Conservation (phyloP, 129 eudicot genomes). For the Helianthus annuus region HanXRQr2.0-SUNRISE NC_035447.2:5084933-5085432, state of each 20-base stretch:
- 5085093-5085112: conserved; percentile 16
- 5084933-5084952: conserved; percentile 88
- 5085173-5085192: too few species aligned
- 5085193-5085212: too few species aligned
- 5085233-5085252: too few species aligned
- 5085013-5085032: conserved; percentile 44
- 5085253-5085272: too few species aligned
- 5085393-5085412: conserved; percentile 39
- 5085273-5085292: too few species aligned
- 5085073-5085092: conserved; percentile 44
- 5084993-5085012: conserved; percentile 37
- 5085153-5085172: not conserved
- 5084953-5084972: conserved; percentile 39
- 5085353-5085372: not conserved
- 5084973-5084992: conserved; percentile 46
- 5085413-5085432: conserved; percentile 27
- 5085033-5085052: conserved; percentile 34
- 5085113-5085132: not conserved
- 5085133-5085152: not conserved
- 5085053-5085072: conserved; percentile 23
- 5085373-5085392: conserved; percentile 46
- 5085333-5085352: not conserved
- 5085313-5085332: not conserved
- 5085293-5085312: not conserved
- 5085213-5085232: too few species aligned